Conservation (phyloP, 768 basidiomycete species). For the Termitomyces titanicus region DNA sequence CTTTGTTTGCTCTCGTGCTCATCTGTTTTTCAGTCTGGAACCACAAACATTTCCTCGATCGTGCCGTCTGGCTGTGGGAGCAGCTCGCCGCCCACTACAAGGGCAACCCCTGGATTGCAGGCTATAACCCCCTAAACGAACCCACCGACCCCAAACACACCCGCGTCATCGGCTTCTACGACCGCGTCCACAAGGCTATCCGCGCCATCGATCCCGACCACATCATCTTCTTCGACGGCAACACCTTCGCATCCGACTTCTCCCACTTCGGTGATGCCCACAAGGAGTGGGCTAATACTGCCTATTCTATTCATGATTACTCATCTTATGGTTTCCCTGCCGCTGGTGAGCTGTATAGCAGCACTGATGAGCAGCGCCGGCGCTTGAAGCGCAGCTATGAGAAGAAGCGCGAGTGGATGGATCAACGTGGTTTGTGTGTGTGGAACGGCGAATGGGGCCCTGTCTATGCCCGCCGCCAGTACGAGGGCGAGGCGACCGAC, state of each 20-base stretch:
- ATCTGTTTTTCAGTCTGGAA: conserved; percentile 53
- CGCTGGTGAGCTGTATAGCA: conserved; percentile 49
- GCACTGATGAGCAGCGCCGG: conserved; percentile 47
- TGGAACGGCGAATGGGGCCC: conserved; percentile 88
- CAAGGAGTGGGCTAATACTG: conserved; percentile 64
- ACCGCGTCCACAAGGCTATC: conserved; percentile 65
- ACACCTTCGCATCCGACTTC: conserved; percentile 81
- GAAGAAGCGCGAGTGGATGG: conserved; percentile 78
- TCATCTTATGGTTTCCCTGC: conserved; percentile 69
- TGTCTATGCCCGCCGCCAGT: conserved; percentile 66
- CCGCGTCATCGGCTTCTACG: conserved; percentile 64
- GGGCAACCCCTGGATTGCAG: conserved; percentile 78
- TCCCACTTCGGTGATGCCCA: conserved; percentile 65
- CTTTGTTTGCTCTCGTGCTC: not conserved
- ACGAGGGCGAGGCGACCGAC: conserved; percentile 57
- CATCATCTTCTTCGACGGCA: conserved; percentile 78
- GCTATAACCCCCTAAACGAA: conserved; percentile 87
- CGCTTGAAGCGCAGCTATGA: conserved; percentile 57
- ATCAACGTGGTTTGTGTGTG: conserved; percentile 57
- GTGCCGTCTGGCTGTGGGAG: conserved; percentile 73
- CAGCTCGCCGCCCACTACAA: conserved; percentile 74
- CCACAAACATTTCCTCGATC: conserved; percentile 84
- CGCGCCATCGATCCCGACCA: conserved; percentile 68
- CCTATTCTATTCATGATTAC: conserved; percentile 80
- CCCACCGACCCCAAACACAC: conserved; percentile 68